These are phyloP conservation scores for Solanum bulbocastanum DNA, from an alignment of 257 asterid species.

Conservation along the genomic window DNA sequence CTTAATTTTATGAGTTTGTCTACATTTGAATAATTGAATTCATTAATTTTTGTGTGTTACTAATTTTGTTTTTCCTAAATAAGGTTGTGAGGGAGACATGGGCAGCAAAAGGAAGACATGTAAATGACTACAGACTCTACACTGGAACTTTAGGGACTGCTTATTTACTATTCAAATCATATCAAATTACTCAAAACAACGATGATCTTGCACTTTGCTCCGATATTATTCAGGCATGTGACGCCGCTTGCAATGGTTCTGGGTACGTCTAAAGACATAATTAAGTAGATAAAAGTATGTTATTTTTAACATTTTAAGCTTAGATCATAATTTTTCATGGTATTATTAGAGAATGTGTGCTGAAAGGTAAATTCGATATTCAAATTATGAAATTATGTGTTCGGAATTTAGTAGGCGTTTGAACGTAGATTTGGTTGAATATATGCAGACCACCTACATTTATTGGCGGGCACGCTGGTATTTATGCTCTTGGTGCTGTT, in stretches of 20 bases:
- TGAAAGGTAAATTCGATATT: too few species aligned
- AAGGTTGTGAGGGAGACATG: slow-evolving; percentile 81
- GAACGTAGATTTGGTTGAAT: not conserved
- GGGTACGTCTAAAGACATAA: slow-evolving; percentile 16
- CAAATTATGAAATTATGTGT: not conserved
- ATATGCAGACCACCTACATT: slow-evolving; percentile 52
- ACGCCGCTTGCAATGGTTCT: slow-evolving; percentile 37
- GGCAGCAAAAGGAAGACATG: slow-evolving; percentile 38
- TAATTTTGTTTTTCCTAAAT: not conserved
- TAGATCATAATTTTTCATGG: not conserved
- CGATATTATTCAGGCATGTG: slow-evolving; percentile 54
- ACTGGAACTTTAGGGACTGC: slow-evolving; percentile 83
- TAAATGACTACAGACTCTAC: slow-evolving; percentile 43
- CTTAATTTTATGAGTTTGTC: not conserved
- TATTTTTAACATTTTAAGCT: too few species aligned
- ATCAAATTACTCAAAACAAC: slow-evolving; percentile 41
- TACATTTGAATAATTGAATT: not conserved
- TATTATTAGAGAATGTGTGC: not conserved
- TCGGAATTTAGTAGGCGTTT: not conserved
- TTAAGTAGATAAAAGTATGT: not conserved
- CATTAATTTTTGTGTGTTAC: not conserved
- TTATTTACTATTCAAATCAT: slow-evolving; percentile 62
- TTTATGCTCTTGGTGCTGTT: slow-evolving; percentile 75
- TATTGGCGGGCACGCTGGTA: slow-evolving; percentile 62
- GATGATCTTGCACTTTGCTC: slow-evolving; percentile 47